Conservation (phyloP, 108 stramenopile genomes). For the Pseudonitzschia multiseries region DNA sequence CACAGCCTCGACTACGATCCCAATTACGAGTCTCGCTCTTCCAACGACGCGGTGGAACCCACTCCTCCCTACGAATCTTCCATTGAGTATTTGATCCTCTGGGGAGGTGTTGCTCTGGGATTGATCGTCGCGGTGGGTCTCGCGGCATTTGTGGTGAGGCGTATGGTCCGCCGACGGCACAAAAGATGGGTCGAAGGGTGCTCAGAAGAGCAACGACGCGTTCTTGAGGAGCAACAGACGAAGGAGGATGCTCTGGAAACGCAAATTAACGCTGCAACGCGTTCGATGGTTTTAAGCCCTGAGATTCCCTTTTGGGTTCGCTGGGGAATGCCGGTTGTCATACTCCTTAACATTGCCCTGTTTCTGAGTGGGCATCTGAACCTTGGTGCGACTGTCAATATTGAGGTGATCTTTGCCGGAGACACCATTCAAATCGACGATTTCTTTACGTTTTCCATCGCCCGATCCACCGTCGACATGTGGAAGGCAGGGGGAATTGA, state of each 20-base stretch:
- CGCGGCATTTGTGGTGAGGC: conserved; percentile 24
- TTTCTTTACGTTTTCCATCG: conserved; percentile 73
- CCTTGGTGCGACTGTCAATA: conserved; percentile 64
- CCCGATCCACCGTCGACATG: conserved; percentile 60
- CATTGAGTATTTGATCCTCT: conserved; percentile 41
- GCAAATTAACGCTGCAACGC: conserved; percentile 45
- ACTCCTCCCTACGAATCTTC: conserved; percentile 20
- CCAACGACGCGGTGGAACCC: neutral
- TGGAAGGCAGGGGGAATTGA: conserved; percentile 69
- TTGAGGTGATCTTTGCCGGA: conserved; percentile 55
- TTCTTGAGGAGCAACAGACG: conserved; percentile 19
- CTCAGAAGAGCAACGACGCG: conserved; percentile 5
- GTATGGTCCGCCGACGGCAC: conserved; percentile 43
- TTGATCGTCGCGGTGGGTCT: conserved; percentile 27
- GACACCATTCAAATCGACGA: conserved; percentile 48
- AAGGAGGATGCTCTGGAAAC: conserved; percentile 27
- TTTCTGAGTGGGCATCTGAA: conserved; percentile 76
- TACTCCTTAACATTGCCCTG: conserved; percentile 73
- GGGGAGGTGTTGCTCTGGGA: conserved; percentile 28
- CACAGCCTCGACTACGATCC: conserved; percentile 49
- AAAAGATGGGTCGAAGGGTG: conserved; percentile 44
- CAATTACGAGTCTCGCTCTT: neutral
- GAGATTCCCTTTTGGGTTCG: conserved; percentile 51
- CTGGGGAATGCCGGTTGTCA: conserved; percentile 56
- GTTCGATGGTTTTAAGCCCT: conserved; percentile 46